A percentile compares a stretch with the other conserved stretches of the same genome.
Evolutionary conservation across 2,329 filamentous ascomycete species (phyloP).

Genomic region (Graphilbum fragrans): DNA sequence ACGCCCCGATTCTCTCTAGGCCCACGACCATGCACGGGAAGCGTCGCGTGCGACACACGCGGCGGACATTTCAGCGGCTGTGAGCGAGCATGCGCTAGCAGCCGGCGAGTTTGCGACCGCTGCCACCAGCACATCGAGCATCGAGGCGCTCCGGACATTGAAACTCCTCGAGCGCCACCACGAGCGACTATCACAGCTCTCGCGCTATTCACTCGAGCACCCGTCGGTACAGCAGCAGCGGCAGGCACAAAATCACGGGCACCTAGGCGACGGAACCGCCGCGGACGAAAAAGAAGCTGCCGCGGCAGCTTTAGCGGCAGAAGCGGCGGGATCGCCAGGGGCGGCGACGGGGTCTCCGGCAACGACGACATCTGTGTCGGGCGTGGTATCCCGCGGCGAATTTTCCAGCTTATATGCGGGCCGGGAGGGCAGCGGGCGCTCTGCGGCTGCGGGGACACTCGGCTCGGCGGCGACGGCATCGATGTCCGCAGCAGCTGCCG

Average conservation of each 20-base stretch:
- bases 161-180: slow-evolving; percentile 82
- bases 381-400: slow-evolving; percentile 10
- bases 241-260: background rate
- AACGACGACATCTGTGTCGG: slow-evolving; percentile 8
- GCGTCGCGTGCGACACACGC: slow-evolving; percentile 67
- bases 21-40: slow-evolving; percentile 79
- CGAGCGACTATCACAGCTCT: slow-evolving; percentile 65
- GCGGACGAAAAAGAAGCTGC: slow-evolving; percentile 3
- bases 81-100: slow-evolving; percentile 77
- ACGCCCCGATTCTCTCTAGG: slow-evolving; percentile 31
- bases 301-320: background rate
- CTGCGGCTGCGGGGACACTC: background rate
- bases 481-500: slow-evolving; percentile 16
- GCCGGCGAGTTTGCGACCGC: slow-evolving; percentile 82
- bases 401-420: background rate
- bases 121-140: slow-evolving; percentile 53
- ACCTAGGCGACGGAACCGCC: background rate
- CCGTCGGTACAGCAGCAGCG: slow-evolving; percentile 22
- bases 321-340: background rate
- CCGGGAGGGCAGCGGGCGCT: background rate
- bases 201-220: slow-evolving; percentile 55
- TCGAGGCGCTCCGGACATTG: slow-evolving; percentile 72
- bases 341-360: background rate
- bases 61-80: slow-evolving; percentile 65
- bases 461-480: background rate